phyloP scores from a whole-genome alignment of 1,284 basidiomycete species.

The Tilletiaria anomala region DNA sequence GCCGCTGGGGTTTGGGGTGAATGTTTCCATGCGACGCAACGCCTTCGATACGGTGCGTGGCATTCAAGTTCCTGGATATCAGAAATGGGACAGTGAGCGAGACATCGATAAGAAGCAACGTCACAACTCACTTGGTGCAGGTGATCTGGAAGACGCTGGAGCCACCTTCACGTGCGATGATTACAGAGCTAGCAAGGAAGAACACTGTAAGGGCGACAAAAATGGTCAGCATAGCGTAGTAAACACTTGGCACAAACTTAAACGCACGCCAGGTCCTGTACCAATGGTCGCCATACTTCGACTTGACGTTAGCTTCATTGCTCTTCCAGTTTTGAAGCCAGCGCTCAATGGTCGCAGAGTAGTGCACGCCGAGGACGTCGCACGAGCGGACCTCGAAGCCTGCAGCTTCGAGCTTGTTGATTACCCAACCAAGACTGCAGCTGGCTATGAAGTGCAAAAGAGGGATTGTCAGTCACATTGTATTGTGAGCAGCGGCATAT shows the following conservation, averaged over 20 bases:
- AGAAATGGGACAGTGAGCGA: no score
- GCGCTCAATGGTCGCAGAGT: slow-evolving; percentile 73
- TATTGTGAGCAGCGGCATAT: no score
- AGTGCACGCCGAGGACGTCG: slow-evolving; percentile 64
- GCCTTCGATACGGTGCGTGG: slow-evolving; percentile 59
- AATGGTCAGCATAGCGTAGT: neutral
- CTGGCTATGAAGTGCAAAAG: slow-evolving; percentile 9
- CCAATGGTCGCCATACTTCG: slow-evolving; percentile 69
- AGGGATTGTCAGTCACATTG: no score
- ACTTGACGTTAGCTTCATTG: slow-evolving; percentile 65
- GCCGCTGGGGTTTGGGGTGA: slow-evolving; percentile 13
- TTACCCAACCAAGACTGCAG: slow-evolving; percentile 88
- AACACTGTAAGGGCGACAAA: slow-evolving; percentile 8
- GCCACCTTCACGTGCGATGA: slow-evolving; percentile 37
- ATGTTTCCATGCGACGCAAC: slow-evolving; percentile 34
- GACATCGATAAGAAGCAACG: neutral
- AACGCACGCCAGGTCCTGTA: slow-evolving; percentile 38
- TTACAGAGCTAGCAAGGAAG: slow-evolving; percentile 34
- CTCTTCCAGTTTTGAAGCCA: slow-evolving; percentile 40
- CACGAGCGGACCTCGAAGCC: slow-evolving; percentile 94
- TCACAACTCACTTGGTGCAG: slow-evolving; percentile 61
- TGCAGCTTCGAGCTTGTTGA: slow-evolving; percentile 61
- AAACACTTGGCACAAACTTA: slow-evolving; percentile 6
- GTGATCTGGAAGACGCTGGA: slow-evolving; percentile 50
- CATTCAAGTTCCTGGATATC: slow-evolving; percentile 65